phyloP scores from a whole-genome alignment of 345 rosid species.

The Aquilaria yunnanensis region DNA sequence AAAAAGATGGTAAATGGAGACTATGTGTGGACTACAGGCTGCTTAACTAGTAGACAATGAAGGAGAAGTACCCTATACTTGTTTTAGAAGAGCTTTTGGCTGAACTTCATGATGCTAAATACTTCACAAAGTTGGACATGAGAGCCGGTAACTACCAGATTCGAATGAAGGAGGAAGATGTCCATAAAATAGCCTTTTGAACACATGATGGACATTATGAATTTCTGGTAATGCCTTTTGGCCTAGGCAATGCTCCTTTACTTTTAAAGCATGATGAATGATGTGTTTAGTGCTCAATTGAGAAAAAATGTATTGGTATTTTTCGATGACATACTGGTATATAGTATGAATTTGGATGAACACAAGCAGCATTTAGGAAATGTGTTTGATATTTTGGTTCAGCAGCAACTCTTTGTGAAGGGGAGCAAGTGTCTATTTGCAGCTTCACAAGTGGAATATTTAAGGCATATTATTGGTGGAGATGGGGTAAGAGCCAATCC shows the following conservation, averaged over 20 bases:
- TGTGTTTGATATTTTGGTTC: not conserved
- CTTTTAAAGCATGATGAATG: not conserved
- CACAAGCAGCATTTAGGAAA: not conserved
- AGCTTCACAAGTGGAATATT: no score
- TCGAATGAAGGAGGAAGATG: not conserved
- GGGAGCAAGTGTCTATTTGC: not conserved
- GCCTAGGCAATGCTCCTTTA: not conserved
- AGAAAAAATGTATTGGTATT: not conserved
- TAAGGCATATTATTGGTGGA: no score
- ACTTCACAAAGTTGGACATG: not conserved
- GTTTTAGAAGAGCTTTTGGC: slow-evolving; percentile 5
- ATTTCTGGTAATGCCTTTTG: not conserved
- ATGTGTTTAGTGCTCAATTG: not conserved
- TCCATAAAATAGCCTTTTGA: not conserved
- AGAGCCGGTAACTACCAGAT: not conserved
- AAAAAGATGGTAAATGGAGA: slow-evolving; percentile 8
- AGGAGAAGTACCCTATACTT: slow-evolving; percentile 9
- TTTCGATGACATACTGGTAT: not conserved
- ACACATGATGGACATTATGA: not conserved
- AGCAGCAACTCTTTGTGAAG: not conserved
- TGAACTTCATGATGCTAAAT: not conserved
- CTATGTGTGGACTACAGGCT: no score
- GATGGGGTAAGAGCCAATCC: no score
- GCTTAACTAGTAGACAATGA: not conserved
- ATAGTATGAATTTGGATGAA: not conserved